Evolutionary conservation across 2,329 filamentous ascomycete genomes (phyloP).

Genomic region (Cryphonectria carpinicola): DNA sequence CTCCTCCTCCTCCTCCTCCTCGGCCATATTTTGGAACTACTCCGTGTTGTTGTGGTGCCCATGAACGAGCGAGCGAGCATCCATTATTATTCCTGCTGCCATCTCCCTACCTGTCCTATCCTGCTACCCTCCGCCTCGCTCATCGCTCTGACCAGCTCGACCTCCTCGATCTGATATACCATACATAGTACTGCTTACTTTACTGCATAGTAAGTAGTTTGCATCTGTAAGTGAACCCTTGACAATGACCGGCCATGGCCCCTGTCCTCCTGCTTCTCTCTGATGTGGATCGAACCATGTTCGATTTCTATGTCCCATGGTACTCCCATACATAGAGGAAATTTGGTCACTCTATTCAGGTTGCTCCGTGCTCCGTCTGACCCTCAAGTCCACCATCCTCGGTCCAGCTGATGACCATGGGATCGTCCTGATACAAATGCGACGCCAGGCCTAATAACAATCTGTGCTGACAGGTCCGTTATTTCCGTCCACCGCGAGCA

Average conservation of each 20-base stretch:
- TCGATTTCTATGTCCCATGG: background rate
- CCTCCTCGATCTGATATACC: background rate
- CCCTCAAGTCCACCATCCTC: background rate
- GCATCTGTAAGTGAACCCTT: background rate
- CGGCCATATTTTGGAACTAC: background rate
- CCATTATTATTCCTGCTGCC: background rate
- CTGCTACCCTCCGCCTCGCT: background rate
- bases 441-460: background rate
- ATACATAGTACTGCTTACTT: background rate
- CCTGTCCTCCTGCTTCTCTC: background rate
- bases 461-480: slow-evolving; percentile 3
- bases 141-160: background rate
- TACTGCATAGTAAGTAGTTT: background rate
- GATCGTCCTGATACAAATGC: background rate
- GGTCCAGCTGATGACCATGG: background rate
- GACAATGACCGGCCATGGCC: background rate
- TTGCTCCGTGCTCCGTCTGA: background rate
- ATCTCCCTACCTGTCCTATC: background rate
- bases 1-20: background rate
- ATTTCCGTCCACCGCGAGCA: background rate
- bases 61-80: background rate
- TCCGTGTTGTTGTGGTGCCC: background rate
- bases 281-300: background rate
- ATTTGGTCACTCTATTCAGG: background rate
- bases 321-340: background rate